phyloP scores from a whole-genome alignment of 352 stramenopile species.

The Salisapilia sapeloensis region DNA sequence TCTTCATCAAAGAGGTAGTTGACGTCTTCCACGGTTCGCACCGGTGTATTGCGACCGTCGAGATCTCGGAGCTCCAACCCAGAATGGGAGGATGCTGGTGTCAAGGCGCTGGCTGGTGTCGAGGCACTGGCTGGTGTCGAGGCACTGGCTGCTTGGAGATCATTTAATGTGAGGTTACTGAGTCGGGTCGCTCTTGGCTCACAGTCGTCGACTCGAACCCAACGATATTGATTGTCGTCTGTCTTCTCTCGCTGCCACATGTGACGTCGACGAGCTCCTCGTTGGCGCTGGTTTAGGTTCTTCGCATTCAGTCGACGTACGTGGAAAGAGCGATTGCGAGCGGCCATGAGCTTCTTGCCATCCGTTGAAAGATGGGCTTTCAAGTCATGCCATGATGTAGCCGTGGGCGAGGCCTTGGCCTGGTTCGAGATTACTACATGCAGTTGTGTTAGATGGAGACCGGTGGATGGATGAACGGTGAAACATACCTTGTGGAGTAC shows the following conservation, averaged over 20 bases:
- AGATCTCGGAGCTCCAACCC: slow-evolving; percentile 5
- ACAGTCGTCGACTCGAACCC: slow-evolving; percentile 55
- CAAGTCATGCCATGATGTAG: slow-evolving; percentile 4
- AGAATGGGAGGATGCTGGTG: slow-evolving; percentile 2
- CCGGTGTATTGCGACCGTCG: not conserved
- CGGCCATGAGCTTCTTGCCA: slow-evolving; percentile 18
- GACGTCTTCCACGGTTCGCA: slow-evolving; percentile 10
- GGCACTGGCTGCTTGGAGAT: no score
- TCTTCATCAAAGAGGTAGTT: slow-evolving; percentile 17
- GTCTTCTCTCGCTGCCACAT: slow-evolving; percentile 66
- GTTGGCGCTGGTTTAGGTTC: slow-evolving; percentile 65
- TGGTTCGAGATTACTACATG: slow-evolving; percentile 51
- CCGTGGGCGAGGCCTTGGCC: slow-evolving; percentile 13
- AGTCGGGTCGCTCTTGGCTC: slow-evolving; percentile 37
- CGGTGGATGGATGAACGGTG: not conserved
- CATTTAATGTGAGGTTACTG: slow-evolving; percentile 31
- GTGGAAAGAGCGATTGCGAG: slow-evolving; percentile 58
- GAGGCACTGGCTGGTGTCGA: no score
- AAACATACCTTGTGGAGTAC: slow-evolving; percentile 38
- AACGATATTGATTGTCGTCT: slow-evolving; percentile 55
- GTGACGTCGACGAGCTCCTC: slow-evolving; percentile 45
- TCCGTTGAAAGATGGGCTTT: slow-evolving; percentile 11
- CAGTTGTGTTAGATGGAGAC: no score
- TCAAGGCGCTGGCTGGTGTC: slow-evolving; percentile 9
- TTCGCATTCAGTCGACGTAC: slow-evolving; percentile 63